phyloP scores from a whole-genome alignment of 192 early-diverging fungal species.

The Chytriomyces sp. region DNA sequence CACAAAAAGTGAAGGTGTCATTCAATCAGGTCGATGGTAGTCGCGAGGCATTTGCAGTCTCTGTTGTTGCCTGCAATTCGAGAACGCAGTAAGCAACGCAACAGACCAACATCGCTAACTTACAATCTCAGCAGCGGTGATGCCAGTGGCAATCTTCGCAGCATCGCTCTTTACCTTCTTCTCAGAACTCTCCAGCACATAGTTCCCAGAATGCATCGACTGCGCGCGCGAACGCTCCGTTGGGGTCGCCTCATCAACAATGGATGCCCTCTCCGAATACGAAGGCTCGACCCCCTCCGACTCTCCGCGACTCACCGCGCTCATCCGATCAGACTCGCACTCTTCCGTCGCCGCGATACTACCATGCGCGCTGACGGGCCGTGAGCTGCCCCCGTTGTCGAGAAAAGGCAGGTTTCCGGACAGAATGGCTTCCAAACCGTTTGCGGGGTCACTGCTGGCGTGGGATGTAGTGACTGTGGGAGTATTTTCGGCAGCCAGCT shows the following conservation, averaged over 20 bases:
- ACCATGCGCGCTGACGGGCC: not conserved
- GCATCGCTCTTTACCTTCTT: not conserved
- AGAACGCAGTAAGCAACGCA: too few species aligned
- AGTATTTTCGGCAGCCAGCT: constrained; percentile 1
- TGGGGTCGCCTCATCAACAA: not conserved
- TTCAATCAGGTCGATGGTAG: too few species aligned
- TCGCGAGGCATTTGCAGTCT: too few species aligned
- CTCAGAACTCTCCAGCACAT: constrained; percentile 1
- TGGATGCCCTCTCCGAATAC: not conserved
- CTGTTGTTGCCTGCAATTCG: too few species aligned
- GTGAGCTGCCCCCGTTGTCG: not conserved
- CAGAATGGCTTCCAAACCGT: not conserved
- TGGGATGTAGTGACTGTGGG: not conserved
- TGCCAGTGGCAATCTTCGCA: too few species aligned
- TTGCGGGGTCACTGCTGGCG: not conserved
- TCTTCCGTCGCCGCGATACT: not conserved
- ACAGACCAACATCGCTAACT: too few species aligned
- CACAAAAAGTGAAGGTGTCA: too few species aligned
- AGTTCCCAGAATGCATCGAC: not conserved
- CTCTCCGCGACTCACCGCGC: not conserved
- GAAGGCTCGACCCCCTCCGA: constrained; percentile 13
- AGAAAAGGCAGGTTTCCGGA: constrained; percentile 6
- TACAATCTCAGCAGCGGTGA: too few species aligned
- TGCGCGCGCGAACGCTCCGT: not conserved
- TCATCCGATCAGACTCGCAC: not conserved